Evolutionary conservation across 768 basidiomycete species (phyloP).

Genomic region (Trametes cubensis): DNA sequence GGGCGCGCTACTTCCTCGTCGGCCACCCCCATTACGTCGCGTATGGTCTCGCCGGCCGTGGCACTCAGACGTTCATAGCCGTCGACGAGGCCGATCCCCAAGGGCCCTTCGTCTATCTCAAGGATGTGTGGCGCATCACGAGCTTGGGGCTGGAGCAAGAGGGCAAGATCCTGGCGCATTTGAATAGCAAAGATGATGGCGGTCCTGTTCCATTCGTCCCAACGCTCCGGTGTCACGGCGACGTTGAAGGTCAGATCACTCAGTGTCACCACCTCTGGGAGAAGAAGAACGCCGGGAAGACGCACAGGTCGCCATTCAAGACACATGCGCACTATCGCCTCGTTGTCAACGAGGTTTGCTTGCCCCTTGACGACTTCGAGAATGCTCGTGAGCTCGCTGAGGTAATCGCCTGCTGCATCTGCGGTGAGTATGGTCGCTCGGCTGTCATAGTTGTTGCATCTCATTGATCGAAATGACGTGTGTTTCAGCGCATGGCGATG

Average conservation of each 20-base stretch:
- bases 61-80: neutral
- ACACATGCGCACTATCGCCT: slow-evolving; percentile 10
- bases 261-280: neutral
- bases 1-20: neutral
- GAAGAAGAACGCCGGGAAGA: neutral
- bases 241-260: neutral
- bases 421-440: too few relatives aligned
- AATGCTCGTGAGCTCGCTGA: neutral
- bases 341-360: slow-evolving; percentile 3
- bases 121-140: slow-evolving; percentile 12
- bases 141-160: neutral
- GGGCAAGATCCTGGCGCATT: neutral
- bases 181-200: neutral
- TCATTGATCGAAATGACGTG: too few relatives aligned
- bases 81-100: neutral
- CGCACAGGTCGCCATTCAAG: neutral
- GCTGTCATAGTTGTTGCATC: too few relatives aligned
- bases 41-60: neutral
- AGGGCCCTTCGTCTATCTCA: slow-evolving; percentile 3
- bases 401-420: too few relatives aligned
- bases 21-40: slow-evolving; percentile 2
- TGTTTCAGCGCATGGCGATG: neutral
- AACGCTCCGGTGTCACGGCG: slow-evolving; percentile 2
- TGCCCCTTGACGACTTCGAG: neutral
- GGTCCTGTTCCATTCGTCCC: neutral